Evolutionary conservation across 768 basidiomycete genomes (phyloP), one percentile per base, ranked within the genome.

Genomic region (Calocybe indica): DNA sequence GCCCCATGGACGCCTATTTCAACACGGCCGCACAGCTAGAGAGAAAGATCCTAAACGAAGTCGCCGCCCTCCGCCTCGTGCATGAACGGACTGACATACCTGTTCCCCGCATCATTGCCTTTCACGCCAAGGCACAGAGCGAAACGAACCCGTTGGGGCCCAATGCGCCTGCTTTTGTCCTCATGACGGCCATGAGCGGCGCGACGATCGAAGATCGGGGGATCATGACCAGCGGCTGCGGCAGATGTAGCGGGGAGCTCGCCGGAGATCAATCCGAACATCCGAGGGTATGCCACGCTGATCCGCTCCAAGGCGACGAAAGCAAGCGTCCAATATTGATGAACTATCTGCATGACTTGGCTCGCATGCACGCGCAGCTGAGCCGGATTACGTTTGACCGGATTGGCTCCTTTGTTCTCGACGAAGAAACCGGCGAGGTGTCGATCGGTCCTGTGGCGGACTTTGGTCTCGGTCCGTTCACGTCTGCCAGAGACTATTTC

Each of bases 11-110:
- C 50, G 66, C 60, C 14, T 69, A 68, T 48, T 72, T 68, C 60
- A 69, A 70, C 54, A 72, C 70, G 28, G 58, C 69, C 15, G 69
- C 64, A 30, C 70, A 72, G 52, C 65, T 72, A 7, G 68, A 70
- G 49, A 66, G 70, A 14, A 72, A 72, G 57, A 72, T 72, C 37
- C 56, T 68, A 34, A 72, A 72, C 54, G 70, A 72, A 56, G 70
- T 66, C 7, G 70, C 69, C n/a, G 65, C 70, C 1, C 63, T 72
- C 42, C 67, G 59, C 48, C 62, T 72, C 39, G 70, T 72, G 37
- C 64, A 64, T 30, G 56, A 66, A 49, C 63, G 67, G 6, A 72
- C 69, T n/a, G 63, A 65, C 2, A 70, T 72, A 46, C 70, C 70
- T 13, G 66, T 72, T 12, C 70, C 70, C 31, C 58, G 60, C 47